Evolutionary conservation across 495 filamentous ascomycete species (phyloP).

Genomic region (Tuber microsphaerosporum): DNA sequence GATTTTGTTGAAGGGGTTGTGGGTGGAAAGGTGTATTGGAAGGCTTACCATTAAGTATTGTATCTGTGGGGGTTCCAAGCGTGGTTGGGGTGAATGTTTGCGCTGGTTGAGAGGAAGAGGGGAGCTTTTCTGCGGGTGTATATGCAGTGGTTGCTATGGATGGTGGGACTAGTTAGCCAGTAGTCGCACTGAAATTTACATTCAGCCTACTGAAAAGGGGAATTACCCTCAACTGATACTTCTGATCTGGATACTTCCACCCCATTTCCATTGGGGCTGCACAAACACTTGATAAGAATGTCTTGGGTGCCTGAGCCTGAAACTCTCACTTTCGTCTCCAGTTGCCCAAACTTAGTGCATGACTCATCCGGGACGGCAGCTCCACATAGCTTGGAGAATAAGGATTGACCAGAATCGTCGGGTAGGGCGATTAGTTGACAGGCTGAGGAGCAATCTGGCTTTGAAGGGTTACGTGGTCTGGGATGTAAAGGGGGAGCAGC

Average conservation of each 20-base stretch:
- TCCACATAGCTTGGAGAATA: not conserved
- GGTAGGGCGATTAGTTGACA: not conserved
- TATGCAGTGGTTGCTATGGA: not conserved
- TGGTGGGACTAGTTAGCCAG: not conserved
- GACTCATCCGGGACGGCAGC: not conserved
- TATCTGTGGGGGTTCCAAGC: not conserved
- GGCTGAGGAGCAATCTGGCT: not conserved
- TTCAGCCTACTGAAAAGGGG: not conserved
- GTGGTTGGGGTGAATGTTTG: not conserved
- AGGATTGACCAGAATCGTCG: not conserved
- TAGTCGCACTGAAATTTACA: not conserved
- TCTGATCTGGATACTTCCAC: not conserved
- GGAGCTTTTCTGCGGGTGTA: not conserved
- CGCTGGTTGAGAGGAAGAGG: not conserved
- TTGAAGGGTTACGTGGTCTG: not conserved
- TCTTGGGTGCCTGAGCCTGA: not conserved
- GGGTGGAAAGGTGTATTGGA: not conserved
- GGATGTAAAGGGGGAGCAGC: not conserved
- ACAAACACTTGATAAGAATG: not conserved
- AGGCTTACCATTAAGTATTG: not conserved
- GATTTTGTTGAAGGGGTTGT: not conserved
- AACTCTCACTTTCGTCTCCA: not conserved
- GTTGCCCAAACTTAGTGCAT: not conserved
- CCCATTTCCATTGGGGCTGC: not conserved
- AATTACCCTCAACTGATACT: not conserved